These are phyloP conservation scores for Helminthosporium solani DNA, from an alignment of 2,329 filamentous ascomycete species.

Conservation along the genomic window DNA sequence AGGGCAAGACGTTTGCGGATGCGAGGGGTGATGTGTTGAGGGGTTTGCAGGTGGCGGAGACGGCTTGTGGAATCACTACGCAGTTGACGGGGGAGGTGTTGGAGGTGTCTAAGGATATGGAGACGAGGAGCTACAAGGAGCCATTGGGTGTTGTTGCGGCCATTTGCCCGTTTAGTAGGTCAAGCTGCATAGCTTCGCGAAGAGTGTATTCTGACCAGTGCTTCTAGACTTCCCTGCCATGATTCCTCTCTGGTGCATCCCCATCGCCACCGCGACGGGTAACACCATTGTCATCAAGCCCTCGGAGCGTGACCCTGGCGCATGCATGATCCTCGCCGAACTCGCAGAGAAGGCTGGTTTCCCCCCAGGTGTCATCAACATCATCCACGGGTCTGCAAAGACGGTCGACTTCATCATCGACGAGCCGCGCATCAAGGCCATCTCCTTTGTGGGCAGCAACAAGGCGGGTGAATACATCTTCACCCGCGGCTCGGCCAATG, in stretches of 20 bases:
- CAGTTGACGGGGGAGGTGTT: conserved; percentile 80
- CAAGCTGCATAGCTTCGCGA: too few relatives aligned
- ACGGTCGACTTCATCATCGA: conserved; percentile 87
- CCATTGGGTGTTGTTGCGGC: conserved; percentile 78
- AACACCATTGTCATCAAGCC: conserved; percentile 86
- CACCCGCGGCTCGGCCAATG: conserved; percentile 73
- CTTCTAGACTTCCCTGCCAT: conserved; percentile 78
- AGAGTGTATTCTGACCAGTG: too few relatives aligned
- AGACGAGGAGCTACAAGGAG: conserved; percentile 79
- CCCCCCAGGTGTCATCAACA: conserved; percentile 77
- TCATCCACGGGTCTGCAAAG: conserved; percentile 77
- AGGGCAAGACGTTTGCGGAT: conserved; percentile 85
- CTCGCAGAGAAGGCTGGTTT: conserved; percentile 78
- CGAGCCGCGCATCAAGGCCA: conserved; percentile 79
- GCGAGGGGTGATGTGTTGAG: conserved; percentile 79
- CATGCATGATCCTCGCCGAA: conserved; percentile 82
- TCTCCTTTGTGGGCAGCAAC: conserved; percentile 84
- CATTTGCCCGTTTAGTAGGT: conserved; percentile 82
- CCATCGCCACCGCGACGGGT: conserved; percentile 78
- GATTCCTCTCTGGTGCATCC: conserved; percentile 91
- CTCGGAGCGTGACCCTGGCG: conserved; percentile 80
- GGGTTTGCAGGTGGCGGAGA: conserved; percentile 82
- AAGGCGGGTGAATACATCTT: conserved; percentile 89
- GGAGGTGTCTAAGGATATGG: conserved; percentile 87
- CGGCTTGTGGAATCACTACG: conserved; percentile 76